Base-by-base conservation (phyloP, 2,329 filamentous ascomycete genomes). In the Fusarium solani-melongenae region DNA sequence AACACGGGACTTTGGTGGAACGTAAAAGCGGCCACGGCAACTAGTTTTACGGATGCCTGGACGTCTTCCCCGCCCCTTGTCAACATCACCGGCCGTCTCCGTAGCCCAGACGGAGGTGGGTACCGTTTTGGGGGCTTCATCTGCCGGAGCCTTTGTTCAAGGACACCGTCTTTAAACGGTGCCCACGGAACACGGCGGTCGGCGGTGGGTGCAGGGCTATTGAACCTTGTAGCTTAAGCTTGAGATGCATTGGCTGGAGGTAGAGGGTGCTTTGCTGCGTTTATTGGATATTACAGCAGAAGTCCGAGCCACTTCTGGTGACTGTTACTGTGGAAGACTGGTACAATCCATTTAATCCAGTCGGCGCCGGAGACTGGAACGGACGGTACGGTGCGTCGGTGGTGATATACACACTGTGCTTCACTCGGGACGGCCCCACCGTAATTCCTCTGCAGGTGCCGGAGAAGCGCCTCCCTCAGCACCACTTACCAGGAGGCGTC, bases 21-120 rank as follows among this genome's bases (percentile, higher is more conserved):
- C 46, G 34, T 46, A 53, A 62, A 68, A 66, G 62, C 64, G 70
- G 66, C 44, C 44, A 62, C 55, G 22, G 56, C 59, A 31, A 53
- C 67, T 73, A 68, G 57, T 38, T 38, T 22, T 53, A 36, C 62
- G 71, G 67, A 60, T 68, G 41, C 44, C 38, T 53, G 34, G 41
- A 20, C 33, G 36, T 14, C 57, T 71, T 73, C 70, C 71, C 71
- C 71, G 70, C 33, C 71, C 71, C 71, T 29, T 63, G 71, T 71
- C 53, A 59, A 59, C 49, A 24, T 57, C 55, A 58, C 69, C 67
- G 71, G 71, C 55, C 41, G 55, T 66, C 71, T 74, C 71, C 71
- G 71, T 74, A 56, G 62, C 49, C 49, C 51, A 46, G 70, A 74
- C 71, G 71, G 71, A 74, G 60, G 70, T 73, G 59, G 71, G 67